These are phyloP conservation scores for Beauveria rudraprayagi DNA, from an alignment of 2,329 filamentous ascomycete genomes.

Conservation along the genomic window DNA sequence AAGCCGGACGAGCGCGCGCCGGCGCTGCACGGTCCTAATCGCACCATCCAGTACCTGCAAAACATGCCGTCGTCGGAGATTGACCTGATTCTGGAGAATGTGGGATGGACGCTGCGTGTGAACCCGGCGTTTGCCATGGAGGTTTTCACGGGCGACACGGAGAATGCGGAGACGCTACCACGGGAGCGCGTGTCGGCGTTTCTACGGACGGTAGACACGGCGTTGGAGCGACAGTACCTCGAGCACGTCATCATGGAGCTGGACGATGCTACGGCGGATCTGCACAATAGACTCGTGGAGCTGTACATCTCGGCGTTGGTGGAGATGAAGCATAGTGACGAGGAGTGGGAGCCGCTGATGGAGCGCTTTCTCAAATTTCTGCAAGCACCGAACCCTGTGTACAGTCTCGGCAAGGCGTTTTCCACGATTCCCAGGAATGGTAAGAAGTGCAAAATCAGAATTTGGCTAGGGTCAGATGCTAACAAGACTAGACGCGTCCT, in stretches of 20 bases:
- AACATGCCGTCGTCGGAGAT: slow-evolving; percentile 79
- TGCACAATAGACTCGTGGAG: slow-evolving; percentile 77
- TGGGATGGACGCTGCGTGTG: slow-evolving; percentile 72
- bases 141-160: slow-evolving; percentile 84
- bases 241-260: slow-evolving; percentile 88
- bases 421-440: slow-evolving; percentile 70
- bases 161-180: slow-evolving; percentile 87
- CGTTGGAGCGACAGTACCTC: slow-evolving; percentile 72
- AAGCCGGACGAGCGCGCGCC: slow-evolving; percentile 39
- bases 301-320: slow-evolving; percentile 54
- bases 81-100: slow-evolving; percentile 84
- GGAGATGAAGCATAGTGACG: slow-evolving; percentile 33
- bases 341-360: slow-evolving; percentile 51
- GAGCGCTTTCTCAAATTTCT: slow-evolving; percentile 67
- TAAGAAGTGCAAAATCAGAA: slow-evolving; percentile 30
- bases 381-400: slow-evolving; percentile 61
- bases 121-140: slow-evolving; percentile 78
- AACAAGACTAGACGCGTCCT: slow-evolving; percentile 57
- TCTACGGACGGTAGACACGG: slow-evolving; percentile 58
- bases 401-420: slow-evolving; percentile 73
- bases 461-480: slow-evolving; percentile 5
- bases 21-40: slow-evolving; percentile 66
- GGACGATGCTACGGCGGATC: slow-evolving; percentile 73
- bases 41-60: slow-evolving; percentile 86
- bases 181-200: slow-evolving; percentile 69